These are phyloP conservation scores for Cynara cardunculus DNA, from an alignment of 129 eudicot genomes.

Conservation along the genomic window DNA sequence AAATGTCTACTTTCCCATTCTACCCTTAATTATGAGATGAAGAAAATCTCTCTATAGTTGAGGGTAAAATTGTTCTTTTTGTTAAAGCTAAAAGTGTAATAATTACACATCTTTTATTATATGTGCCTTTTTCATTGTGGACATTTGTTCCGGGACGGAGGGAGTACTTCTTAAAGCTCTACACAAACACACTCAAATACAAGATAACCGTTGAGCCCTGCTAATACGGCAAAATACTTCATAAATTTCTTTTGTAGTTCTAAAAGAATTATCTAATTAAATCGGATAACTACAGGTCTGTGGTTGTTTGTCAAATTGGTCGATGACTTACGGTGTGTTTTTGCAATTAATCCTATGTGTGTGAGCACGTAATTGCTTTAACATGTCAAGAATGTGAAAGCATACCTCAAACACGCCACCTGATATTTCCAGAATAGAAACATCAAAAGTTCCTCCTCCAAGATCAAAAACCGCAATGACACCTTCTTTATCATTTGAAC, in stretches of 20 bases:
- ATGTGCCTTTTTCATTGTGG: no score
- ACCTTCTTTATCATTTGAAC: slow-evolving; percentile 48
- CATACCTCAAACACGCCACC: slow-evolving; percentile 45
- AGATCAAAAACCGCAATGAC: slow-evolving; percentile 56
- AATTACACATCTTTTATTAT: no score
- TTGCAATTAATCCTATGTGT: neutral
- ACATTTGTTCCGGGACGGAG: no score
- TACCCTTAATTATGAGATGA: no score
- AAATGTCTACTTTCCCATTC: no score
- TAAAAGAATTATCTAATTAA: neutral
- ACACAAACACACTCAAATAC: neutral
- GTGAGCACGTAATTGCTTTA: neutral
- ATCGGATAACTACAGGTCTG: neutral
- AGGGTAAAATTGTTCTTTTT: no score
- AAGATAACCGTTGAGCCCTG: no score
- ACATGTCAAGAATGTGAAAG: neutral
- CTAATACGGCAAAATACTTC: no score
- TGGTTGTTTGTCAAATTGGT: no score
- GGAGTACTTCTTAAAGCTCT: neutral
- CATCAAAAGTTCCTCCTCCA: slow-evolving; percentile 57
- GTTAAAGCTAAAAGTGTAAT: no score
- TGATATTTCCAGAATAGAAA: slow-evolving; percentile 41
- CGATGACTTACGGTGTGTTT: no score
- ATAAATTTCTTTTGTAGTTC: neutral
- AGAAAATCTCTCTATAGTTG: no score